These are phyloP conservation scores for Sporisorium exsertum DNA, from an alignment of 1,284 basidiomycete genomes.

Conservation along the genomic window DNA sequence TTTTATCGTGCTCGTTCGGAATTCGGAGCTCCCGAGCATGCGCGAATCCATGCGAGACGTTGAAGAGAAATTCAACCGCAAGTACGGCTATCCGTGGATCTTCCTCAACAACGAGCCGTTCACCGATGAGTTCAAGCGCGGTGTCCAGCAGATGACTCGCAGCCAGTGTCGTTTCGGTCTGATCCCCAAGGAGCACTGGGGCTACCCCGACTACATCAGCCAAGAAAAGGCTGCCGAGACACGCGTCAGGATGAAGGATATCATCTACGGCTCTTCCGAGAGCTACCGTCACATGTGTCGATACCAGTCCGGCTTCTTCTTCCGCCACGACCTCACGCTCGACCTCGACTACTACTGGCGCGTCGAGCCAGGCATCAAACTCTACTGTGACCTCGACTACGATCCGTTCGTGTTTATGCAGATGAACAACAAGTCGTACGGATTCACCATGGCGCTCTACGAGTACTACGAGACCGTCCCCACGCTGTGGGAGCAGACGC, in stretches of 20 bases:
- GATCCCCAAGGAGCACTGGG: conserved; percentile 85
- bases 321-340: conserved; percentile 72
- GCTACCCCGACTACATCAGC: conserved; percentile 79
- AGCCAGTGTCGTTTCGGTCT: conserved; percentile 76
- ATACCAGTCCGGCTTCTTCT: conserved; percentile 87
- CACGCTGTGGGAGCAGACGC: conserved; percentile 78
- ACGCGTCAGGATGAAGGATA: conserved; percentile 77
- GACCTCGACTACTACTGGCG: conserved; percentile 94
- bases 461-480: conserved; percentile 84
- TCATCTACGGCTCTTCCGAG: conserved; percentile 86
- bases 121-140: conserved; percentile 70
- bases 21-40: conserved; percentile 65
- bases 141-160: conserved; percentile 65
- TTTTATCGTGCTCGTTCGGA: conserved; percentile 69
- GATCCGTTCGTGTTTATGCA: conserved; percentile 92
- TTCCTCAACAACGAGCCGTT: conserved; percentile 71
- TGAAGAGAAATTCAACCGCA: conserved; percentile 67
- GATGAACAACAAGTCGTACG: conserved; percentile 78
- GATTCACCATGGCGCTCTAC: conserved; percentile 82
- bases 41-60: conserved; percentile 61
- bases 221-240: conserved; percentile 76
- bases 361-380: conserved; percentile 81
- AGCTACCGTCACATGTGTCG: conserved; percentile 78
- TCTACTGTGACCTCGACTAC: conserved; percentile 81
- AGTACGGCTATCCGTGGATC: conserved; percentile 70